Evolutionary conservation across 2,329 filamentous ascomycete genomes (phyloP), one percentile per base, ranked within the genome.

Genomic region (Apiospora koreana): DNA sequence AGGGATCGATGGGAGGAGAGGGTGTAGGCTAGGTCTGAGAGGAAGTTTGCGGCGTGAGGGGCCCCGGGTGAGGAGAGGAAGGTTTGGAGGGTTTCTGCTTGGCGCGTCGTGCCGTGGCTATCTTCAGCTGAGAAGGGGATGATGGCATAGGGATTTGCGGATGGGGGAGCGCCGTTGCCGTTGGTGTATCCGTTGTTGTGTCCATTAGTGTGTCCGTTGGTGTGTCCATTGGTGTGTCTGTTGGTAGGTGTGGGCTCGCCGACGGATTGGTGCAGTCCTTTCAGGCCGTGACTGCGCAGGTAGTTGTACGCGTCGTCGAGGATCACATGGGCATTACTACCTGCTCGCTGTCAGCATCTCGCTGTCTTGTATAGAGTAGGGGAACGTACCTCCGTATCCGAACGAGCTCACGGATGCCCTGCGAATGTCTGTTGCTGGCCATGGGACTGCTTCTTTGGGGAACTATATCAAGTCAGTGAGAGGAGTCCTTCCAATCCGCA

Each of bases 341-440:
- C 35, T 35, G 35, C 35, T 35, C 35, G 35, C 35, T 35, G 35
- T 35, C 35, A 35, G 35, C 35, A 35, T 35, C 35, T 35, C 35
- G 35, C 35, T 35, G 35, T 35, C 35, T 35, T 35, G 35, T 35
- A 35, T 8, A 35, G 8, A 35, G 35, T 35, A 35, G 35, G 35
- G 3, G 35, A 35, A 35, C 35, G 35, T 35, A 35, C 62, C 80
- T 48, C 80, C 80, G 65, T 78, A 79, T 14, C 79, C 80, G 68
- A 81, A 81, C 41, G 76, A 77, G 71, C 80, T 81, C 68, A 81
- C 75, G 23, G 73, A 75, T 18, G 75, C 73, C 66, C 74, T 72
- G 50, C 72, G 67, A 54, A 75, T 74, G 16, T 73, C 70, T 42
- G 66, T 68, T 45, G 43, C 41, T 3, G 75, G 74, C 67, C 75